Conservation (phyloP, 345 rosid genomes). For the Eucalyptus pauciflora region DNA sequence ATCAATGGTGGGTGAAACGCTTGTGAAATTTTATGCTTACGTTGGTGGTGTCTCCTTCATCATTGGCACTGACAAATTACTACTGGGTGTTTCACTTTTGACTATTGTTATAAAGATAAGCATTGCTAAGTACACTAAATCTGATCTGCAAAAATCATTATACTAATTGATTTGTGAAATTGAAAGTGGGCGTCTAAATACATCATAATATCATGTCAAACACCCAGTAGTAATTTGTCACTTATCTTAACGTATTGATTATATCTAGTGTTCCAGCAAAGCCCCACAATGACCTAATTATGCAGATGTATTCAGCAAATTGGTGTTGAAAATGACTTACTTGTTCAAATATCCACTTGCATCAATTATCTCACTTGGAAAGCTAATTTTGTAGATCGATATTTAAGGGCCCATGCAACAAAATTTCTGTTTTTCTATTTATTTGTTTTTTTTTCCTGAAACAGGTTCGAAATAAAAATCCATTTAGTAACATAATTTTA, state of each 20-base stretch:
- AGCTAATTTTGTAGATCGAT: neutral
- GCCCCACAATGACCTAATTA: neutral
- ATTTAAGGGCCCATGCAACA: neutral
- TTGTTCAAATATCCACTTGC: neutral
- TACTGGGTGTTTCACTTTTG: neutral
- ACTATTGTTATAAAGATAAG: neutral
- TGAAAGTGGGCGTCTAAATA: neutral
- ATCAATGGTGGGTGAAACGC: neutral
- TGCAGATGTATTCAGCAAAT: neutral
- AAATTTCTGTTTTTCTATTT: no score
- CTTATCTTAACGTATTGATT: neutral
- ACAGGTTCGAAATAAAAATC: no score
- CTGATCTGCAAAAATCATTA: neutral
- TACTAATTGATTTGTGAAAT: neutral
- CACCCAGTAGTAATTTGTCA: neutral
- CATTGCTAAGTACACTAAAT: neutral
- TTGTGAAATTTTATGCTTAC: neutral
- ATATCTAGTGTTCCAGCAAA: neutral
- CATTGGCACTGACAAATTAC: neutral
- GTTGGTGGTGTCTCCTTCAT: neutral
- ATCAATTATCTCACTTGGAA: neutral
- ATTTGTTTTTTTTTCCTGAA: fast-evolving
- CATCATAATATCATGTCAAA: neutral
- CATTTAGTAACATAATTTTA: fast-evolving
- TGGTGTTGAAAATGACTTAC: neutral